Evolutionary conservation across 2,329 filamentous ascomycete species (phyloP), one percentile per base, ranked within the genome.

Genomic region (Phaeosphaeriaceae sp.): DNA sequence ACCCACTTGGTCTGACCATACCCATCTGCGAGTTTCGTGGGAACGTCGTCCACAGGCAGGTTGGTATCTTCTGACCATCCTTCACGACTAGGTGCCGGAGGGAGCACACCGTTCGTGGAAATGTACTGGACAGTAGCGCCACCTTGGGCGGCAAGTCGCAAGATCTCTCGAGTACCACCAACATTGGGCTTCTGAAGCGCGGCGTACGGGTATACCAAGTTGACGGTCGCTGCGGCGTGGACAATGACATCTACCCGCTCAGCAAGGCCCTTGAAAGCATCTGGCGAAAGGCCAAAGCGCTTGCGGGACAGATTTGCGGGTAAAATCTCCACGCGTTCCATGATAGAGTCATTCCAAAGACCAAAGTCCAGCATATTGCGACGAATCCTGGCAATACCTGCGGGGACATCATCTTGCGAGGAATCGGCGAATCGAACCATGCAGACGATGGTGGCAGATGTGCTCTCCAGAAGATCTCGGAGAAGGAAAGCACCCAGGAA

Each of bases 1-100:
- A 91, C 91, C 91, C 91, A 93, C 72, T 93, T 93, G 0, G 90
- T 92, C 76, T 93, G 91, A 0, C 90, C 90, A 63, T 93, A 93
- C 1, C 91, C 91, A 68, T 93, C 90, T 1, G 85, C 78, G 5
- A 93, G 80, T 73, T 90, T 90, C 46, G 82, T 85, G 0, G 90
- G 88, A 1, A 93, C 91, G 49, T 89, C 86, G 13, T 90, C 85
- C 4, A 91, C 84, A 28, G 84, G 82, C 17, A 94, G 81, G 79
- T 89, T 88, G 10, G 86, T 81, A 61, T 89, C 86, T 74, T 94
- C 91, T 0, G 86, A 77, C 91, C 91, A 94, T 11, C 91, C 89
- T 42, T 88, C 83, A 5, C 84, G 83, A 11, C 74, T 73, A 13
- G 67, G 56, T 0, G 89, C 91, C 8, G 89, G 86, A 1, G 91